phyloP scores from a whole-genome alignment of 164 flowering plant species.

The Houttuynia cordata region DNA sequence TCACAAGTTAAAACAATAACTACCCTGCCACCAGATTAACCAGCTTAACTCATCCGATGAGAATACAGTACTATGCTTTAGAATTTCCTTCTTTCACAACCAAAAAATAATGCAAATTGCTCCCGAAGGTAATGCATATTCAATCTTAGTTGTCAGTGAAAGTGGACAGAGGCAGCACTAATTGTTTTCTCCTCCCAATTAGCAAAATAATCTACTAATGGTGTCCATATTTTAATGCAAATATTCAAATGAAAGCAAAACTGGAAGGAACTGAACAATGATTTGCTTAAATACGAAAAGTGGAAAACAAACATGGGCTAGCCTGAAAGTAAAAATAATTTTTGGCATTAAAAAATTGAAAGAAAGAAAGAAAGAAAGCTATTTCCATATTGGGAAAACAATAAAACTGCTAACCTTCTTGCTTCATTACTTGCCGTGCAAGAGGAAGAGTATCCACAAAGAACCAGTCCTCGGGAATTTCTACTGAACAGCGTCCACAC shows the following conservation, averaged over 20 bases:
- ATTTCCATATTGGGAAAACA: neutral
- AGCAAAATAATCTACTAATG: neutral
- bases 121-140: too few species aligned
- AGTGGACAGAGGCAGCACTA: neutral
- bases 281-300: neutral
- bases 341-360: neutral
- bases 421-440: conserved; percentile 49
- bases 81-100: neutral
- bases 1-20: neutral
- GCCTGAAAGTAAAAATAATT: too few species aligned
- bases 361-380: neutral
- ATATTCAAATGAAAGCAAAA: neutral
- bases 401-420: conserved; percentile 30
- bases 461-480: conserved; percentile 66
- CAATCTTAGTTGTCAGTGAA: neutral
- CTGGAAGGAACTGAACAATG: neutral
- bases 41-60: neutral
- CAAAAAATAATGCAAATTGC: neutral
- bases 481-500: conserved; percentile 50
- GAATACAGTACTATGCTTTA: neutral
- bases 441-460: conserved; percentile 66
- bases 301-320: neutral
- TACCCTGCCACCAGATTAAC: neutral
- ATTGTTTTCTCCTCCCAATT: neutral
- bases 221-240: neutral